Evolutionary conservation across 148 eudicot genomes (phyloP).

Genomic region (Rhododendron molle): DNA sequence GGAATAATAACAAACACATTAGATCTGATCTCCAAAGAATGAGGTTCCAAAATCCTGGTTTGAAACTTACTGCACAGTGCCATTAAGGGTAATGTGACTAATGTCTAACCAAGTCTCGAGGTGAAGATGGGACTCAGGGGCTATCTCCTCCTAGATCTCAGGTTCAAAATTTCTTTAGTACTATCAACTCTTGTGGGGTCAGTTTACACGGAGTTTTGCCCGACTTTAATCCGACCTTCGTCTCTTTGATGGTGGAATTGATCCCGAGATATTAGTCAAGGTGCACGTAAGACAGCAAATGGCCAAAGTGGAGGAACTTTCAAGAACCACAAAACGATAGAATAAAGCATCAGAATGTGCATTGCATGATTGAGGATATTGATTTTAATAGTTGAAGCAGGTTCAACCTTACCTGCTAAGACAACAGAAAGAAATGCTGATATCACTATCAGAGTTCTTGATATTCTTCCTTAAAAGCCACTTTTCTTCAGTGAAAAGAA

Average conservation of each 20-base stretch:
- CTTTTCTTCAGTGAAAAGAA: background rate
- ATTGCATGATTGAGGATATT: constrained; percentile 12
- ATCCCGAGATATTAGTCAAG: background rate
- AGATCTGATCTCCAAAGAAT: background rate
- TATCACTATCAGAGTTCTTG: constrained; percentile 15
- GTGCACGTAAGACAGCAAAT: background rate
- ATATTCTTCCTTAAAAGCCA: background rate
- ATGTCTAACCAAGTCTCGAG: background rate
- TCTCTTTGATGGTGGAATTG: background rate
- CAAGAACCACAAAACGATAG: constrained; percentile 5
- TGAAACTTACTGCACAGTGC: background rate
- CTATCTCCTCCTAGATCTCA: background rate
- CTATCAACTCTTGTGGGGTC: background rate
- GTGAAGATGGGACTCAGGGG: background rate
- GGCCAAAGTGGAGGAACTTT: background rate
- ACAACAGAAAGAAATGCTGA: constrained; percentile 9
- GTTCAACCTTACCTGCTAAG: too few relatives aligned
- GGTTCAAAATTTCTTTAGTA: background rate
- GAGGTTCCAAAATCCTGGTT: background rate
- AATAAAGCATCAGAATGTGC: constrained; percentile 14
- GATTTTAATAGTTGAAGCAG: constrained; percentile 8
- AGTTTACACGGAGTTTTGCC: background rate
- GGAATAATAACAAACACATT: background rate
- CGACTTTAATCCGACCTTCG: background rate
- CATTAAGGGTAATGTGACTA: background rate